phyloP scores from a whole-genome alignment of 768 basidiomycete species.

The Galerina marginata region DNA sequence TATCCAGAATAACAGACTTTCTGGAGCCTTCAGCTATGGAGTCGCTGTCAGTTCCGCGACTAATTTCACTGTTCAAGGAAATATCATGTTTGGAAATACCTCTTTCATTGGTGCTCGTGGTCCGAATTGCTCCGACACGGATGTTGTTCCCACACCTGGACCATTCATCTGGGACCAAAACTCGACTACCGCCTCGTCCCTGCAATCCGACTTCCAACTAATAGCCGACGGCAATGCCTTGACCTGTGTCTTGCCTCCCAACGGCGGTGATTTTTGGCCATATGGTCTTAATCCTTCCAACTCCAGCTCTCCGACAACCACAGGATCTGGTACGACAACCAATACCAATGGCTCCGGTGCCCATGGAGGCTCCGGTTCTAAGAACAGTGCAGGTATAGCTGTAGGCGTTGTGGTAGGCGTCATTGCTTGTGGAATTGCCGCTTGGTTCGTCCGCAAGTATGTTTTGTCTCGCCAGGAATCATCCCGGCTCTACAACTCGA shows the following conservation, averaged over 20 bases:
- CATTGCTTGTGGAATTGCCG: slow-evolving; percentile 39
- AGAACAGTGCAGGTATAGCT: slow-evolving; percentile 51
- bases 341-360: not conserved
- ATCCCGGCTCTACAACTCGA: slow-evolving; percentile 25
- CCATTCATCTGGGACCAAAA: slow-evolving; percentile 63
- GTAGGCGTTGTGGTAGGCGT: slow-evolving; percentile 57
- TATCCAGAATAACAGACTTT: slow-evolving; percentile 61
- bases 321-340: slow-evolving; percentile 5
- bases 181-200: slow-evolving; percentile 42
- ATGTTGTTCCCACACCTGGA: slow-evolving; percentile 56
- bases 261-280: slow-evolving; percentile 76
- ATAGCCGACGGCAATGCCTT: slow-evolving; percentile 61
- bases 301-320: slow-evolving; percentile 23
- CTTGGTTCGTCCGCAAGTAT: slow-evolving; percentile 58
- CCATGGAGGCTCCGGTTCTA: slow-evolving; percentile 14
- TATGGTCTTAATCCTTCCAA: slow-evolving; percentile 57
- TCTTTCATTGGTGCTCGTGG: slow-evolving; percentile 76
- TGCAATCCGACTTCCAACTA: slow-evolving; percentile 58
- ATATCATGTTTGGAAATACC: slow-evolving; percentile 68
- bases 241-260: slow-evolving; percentile 71
- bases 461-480: slow-evolving; percentile 37
- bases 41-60: slow-evolving; percentile 67
- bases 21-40: slow-evolving; percentile 76
- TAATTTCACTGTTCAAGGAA: slow-evolving; percentile 72
- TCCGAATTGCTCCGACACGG: slow-evolving; percentile 61